Conservation (phyloP, 106 monocot genomes). For the Dendrobium chrysotoxum region DNA sequence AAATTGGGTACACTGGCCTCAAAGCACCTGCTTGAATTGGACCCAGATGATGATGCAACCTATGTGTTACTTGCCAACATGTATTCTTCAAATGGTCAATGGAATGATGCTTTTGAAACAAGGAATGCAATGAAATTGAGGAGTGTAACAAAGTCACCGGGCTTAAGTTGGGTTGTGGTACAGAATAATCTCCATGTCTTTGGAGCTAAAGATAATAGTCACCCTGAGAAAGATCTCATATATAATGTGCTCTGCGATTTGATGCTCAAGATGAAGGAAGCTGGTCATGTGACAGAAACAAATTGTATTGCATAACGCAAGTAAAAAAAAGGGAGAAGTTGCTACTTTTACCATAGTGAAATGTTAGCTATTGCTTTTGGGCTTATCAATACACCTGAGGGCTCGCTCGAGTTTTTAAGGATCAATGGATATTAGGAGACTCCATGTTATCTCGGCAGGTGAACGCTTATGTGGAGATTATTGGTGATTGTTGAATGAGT, state of each 20-base stretch:
- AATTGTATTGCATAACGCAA: too few species aligned
- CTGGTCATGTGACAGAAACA: too few species aligned
- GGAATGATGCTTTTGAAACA: slow-evolving; percentile 28
- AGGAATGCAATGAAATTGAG: slow-evolving; percentile 42
- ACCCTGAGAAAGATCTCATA: too few species aligned
- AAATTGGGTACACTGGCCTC: slow-evolving; percentile 50
- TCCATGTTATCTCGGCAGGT: too few species aligned
- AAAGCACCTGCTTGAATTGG: slow-evolving; percentile 20
- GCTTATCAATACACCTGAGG: slow-evolving; percentile 16
- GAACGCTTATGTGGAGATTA: slow-evolving; percentile 61
- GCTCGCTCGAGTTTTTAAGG: slow-evolving; percentile 39
- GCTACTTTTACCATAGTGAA: slow-evolving; percentile 31
- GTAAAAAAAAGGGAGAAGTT: not conserved
- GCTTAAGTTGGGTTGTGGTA: slow-evolving; percentile 30
- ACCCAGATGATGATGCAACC: slow-evolving; percentile 41
- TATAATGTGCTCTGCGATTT: too few species aligned
- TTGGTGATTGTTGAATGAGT: slow-evolving; percentile 29
- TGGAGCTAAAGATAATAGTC: too few species aligned
- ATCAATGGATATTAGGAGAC: slow-evolving; percentile 33
- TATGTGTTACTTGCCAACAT: slow-evolving; percentile 70
- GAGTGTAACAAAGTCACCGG: slow-evolving; percentile 40
- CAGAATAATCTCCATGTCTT: not conserved
- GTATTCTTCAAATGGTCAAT: slow-evolving; percentile 42
- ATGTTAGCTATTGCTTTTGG: slow-evolving; percentile 57
- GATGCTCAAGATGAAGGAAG: too few species aligned